Evolutionary conservation across 2,329 filamentous ascomycete genomes (phyloP).

Genomic region (Fusarium sp.): DNA sequence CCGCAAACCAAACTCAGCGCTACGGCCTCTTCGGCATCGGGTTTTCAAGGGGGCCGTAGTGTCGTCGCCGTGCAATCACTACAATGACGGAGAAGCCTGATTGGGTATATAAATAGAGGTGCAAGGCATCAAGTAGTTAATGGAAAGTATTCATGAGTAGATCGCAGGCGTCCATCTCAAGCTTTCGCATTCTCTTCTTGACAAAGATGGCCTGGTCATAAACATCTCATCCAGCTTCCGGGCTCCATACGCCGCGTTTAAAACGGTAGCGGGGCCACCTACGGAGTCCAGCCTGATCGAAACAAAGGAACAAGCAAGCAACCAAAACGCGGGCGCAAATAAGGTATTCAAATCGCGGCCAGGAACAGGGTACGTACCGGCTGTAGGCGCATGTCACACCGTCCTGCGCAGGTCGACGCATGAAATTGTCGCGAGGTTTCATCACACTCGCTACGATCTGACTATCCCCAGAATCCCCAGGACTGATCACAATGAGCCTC

Average conservation of each 20-base stretch:
- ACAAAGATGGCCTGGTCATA: not conserved
- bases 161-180: not conserved
- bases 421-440: constrained; percentile 25
- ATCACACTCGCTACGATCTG: constrained; percentile 5
- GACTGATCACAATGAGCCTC: not conserved
- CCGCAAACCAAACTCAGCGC: constrained; percentile 2
- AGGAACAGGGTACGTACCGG: constrained; percentile 20
- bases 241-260: constrained; percentile 2
- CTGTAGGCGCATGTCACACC: constrained; percentile 3
- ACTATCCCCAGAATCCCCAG: not conserved
- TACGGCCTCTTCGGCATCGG: constrained; percentile 31
- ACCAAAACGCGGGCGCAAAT: constrained; percentile 11
- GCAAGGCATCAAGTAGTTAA: not conserved
- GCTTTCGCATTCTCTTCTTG: not conserved
- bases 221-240: not conserved
- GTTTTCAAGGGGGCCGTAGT: constrained; percentile 12
- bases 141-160: not conserved
- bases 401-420: constrained; percentile 6
- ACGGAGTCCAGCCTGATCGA: constrained; percentile 5
- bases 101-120: not conserved
- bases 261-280: constrained; percentile 18
- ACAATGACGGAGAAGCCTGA: not conserved
- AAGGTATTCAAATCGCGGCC: constrained; percentile 4
- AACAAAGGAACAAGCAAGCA: constrained; percentile 10
- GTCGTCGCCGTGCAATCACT: not conserved